Percentiles rank a stretch among this genome's conserved stretches.
Evolutionary conservation across 2,329 filamentous ascomycete genomes (phyloP).

Genomic region (Xylariales sp.): DNA sequence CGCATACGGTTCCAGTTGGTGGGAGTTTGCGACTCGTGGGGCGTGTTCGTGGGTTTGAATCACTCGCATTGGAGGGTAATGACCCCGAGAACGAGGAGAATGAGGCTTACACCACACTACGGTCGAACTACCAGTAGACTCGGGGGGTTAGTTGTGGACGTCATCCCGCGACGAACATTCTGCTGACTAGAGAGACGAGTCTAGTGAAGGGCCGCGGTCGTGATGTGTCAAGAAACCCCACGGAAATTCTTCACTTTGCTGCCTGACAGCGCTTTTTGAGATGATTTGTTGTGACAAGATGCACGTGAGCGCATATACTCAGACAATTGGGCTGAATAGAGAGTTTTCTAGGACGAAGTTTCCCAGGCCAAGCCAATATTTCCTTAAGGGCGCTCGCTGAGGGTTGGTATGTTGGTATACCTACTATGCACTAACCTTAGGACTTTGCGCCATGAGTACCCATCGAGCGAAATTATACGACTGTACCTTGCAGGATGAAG

Average conservation of each 20-base stretch:
- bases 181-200: background rate
- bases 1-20: slow-evolving; percentile 7
- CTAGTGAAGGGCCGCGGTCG: background rate
- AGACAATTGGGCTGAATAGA: slow-evolving; percentile 6
- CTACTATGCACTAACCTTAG: no score
- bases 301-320: slow-evolving; percentile 22
- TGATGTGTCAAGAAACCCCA: slow-evolving; percentile 13
- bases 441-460: slow-evolving; percentile 2
- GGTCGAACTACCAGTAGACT: background rate
- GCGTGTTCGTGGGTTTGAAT: background rate
- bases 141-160: background rate
- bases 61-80: background rate
- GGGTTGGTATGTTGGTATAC: background rate
- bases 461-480: slow-evolving; percentile 14
- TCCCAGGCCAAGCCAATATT: slow-evolving; percentile 6
- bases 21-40: slow-evolving; percentile 20
- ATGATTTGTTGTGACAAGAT: slow-evolving; percentile 19
- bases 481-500: slow-evolving; percentile 35
- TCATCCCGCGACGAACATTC: background rate
- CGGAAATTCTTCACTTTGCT: background rate
- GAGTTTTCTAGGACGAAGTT: background rate
- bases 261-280: slow-evolving; percentile 6
- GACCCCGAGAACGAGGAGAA: slow-evolving; percentile 1
- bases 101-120: background rate
- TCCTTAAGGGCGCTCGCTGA: slow-evolving; percentile 4